A percentile compares a stretch with the other conserved stretches of the same genome.
phyloP scores from a whole-genome alignment of 306 rosid genomes.

The Dicorynia guianensis region DNA sequence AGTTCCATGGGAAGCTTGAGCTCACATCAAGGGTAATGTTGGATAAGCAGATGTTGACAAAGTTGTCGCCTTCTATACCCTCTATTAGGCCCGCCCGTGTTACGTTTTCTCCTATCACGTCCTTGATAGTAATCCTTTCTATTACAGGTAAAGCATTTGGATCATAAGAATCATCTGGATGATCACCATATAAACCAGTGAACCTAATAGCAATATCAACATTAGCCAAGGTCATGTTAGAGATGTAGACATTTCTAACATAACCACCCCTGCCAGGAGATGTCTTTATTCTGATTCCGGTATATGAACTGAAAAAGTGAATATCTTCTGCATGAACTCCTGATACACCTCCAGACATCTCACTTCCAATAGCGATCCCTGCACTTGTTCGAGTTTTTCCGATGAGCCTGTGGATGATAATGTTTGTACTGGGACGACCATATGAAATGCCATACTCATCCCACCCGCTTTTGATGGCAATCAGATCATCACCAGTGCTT shows the following conservation, averaged over 20 bases:
- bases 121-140: slow-evolving; percentile 63
- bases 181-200: slow-evolving; percentile 75
- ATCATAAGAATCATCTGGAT: slow-evolving; percentile 66
- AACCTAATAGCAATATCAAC: slow-evolving; percentile 68
- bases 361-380: slow-evolving; percentile 84
- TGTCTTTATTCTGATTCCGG: slow-evolving; percentile 72
- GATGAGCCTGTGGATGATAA: slow-evolving; percentile 57
- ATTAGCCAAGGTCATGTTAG: slow-evolving; percentile 63
- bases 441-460: slow-evolving; percentile 78
- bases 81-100: slow-evolving; percentile 66
- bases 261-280: slow-evolving; percentile 89
- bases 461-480: slow-evolving; percentile 89
- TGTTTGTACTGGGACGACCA: slow-evolving; percentile 72
- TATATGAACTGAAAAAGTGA: slow-evolving; percentile 54
- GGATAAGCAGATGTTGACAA: slow-evolving; percentile 65
- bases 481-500: slow-evolving; percentile 84
- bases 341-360: slow-evolving; percentile 88
- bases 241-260: slow-evolving; percentile 67
- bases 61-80: slow-evolving; percentile 71
- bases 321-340: slow-evolving; percentile 68
- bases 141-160: slow-evolving; percentile 68
- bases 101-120: slow-evolving; percentile 63
- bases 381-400: slow-evolving; percentile 64
- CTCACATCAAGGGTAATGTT: slow-evolving; percentile 61
- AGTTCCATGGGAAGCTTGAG: slow-evolving; percentile 73